Percentiles rank a stretch among this genome's conserved stretches.
phyloP scores from a whole-genome alignment of 2,329 filamentous ascomycete species.

The Ophiostoma sp. region DNA sequence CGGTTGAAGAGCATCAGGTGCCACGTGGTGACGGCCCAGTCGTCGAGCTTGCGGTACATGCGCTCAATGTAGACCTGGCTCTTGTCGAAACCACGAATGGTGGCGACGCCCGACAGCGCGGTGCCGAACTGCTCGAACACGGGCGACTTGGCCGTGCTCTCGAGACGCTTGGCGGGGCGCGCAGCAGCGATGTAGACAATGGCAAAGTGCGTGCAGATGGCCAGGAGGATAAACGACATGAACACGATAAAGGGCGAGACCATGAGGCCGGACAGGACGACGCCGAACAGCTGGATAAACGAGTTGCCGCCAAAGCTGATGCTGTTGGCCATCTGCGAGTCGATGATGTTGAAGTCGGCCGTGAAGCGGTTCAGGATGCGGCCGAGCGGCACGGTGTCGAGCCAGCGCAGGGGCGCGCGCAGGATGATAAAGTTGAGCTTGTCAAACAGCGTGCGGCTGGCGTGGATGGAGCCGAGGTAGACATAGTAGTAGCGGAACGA shows the following conservation, averaged over 20 bases:
- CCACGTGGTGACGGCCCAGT: slow-evolving; percentile 60
- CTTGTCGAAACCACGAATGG: slow-evolving; percentile 71
- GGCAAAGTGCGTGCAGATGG: slow-evolving; percentile 54
- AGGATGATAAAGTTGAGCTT: slow-evolving; percentile 62
- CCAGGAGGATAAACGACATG: slow-evolving; percentile 53
- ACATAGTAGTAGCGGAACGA: slow-evolving; percentile 59
- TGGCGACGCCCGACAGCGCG: slow-evolving; percentile 64
- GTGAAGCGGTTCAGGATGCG: slow-evolving; percentile 74
- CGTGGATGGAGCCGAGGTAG: slow-evolving; percentile 59
- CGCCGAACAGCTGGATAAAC: slow-evolving; percentile 57
- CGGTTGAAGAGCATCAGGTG: slow-evolving; percentile 68
- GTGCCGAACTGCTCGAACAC: slow-evolving; percentile 76
- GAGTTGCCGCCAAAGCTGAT: slow-evolving; percentile 56
- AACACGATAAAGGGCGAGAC: slow-evolving; percentile 63
- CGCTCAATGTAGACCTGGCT: slow-evolving; percentile 58
- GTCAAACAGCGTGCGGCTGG: slow-evolving; percentile 63
- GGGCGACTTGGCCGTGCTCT: slow-evolving; percentile 70
- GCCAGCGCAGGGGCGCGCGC: slow-evolving; percentile 68
- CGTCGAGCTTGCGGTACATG: slow-evolving; percentile 66
- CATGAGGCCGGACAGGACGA: slow-evolving; percentile 61
- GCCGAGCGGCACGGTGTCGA: slow-evolving; percentile 73
- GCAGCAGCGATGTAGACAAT: slow-evolving; percentile 62
- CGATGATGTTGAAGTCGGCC: slow-evolving; percentile 68
- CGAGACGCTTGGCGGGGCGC: slow-evolving; percentile 69
- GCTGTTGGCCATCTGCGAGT: slow-evolving; percentile 60